phyloP scores from a whole-genome alignment of 192 early-diverging fungal species.

The Lobosporangium transversale region DNA sequence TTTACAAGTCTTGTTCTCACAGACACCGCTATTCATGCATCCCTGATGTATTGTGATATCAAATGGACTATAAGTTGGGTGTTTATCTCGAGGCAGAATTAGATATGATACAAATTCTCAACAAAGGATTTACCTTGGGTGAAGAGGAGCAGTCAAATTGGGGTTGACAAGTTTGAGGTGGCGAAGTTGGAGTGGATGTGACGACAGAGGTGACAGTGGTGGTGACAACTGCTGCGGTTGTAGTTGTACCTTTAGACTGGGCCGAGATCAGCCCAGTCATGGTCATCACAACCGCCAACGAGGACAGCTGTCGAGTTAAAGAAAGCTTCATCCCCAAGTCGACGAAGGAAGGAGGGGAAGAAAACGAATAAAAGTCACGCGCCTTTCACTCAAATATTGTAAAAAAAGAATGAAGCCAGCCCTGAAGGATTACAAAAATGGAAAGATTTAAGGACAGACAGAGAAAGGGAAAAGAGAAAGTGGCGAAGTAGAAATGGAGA shows the following conservation, averaged over 20 bases:
- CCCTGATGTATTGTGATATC: constrained; percentile 17
- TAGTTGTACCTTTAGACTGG: neutral
- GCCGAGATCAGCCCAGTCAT: neutral
- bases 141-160: constrained; percentile 32
- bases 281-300: neutral
- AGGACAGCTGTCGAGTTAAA: neutral
- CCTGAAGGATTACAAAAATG: neutral
- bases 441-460: neutral
- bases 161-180: constrained; percentile 21
- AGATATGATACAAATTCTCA: too few species aligned
- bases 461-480: constrained; percentile 3
- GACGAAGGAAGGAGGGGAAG: neutral
- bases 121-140: constrained; percentile 51
- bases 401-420: neutral
- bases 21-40: constrained; percentile 35
- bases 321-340: neutral
- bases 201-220: constrained; percentile 7
- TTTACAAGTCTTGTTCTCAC: constrained; percentile 17
- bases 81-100: too few species aligned
- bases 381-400: too few species aligned
- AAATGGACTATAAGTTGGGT: too few species aligned
- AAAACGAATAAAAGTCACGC: too few species aligned
- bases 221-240: neutral
- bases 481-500: neutral
- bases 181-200: neutral